Evolutionary conservation across 169 alveolate species (phyloP).

Genomic region (Toxoplasma gondii): DNA sequence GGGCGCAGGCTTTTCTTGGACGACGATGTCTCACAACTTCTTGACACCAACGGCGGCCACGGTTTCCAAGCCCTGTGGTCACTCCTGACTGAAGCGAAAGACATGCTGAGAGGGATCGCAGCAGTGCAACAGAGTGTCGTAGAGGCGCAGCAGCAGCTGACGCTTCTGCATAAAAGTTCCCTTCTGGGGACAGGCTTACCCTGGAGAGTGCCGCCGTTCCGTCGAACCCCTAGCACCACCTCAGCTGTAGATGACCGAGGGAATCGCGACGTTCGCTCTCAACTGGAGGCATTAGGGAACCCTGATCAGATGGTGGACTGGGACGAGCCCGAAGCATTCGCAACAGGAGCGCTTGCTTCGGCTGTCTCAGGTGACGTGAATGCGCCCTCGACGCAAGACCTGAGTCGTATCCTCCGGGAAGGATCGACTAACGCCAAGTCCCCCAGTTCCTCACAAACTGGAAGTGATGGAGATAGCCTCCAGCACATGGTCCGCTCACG

Average conservation of each 20-base stretch:
- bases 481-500: no score
- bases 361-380: not conserved
- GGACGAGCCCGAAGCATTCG: not conserved
- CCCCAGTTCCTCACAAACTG: not conserved
- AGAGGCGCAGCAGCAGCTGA: slow-evolving; percentile 14
- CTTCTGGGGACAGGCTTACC: not conserved
- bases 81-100: not conserved
- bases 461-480: not conserved
- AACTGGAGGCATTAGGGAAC: not conserved
- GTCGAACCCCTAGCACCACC: not conserved
- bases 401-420: not conserved
- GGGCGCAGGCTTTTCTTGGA: not conserved
- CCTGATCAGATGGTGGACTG: not conserved
- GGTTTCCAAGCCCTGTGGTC: not conserved
- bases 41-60: not conserved
- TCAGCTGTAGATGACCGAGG: not conserved
- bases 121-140: not conserved
- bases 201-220: not conserved
- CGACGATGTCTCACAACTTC: not conserved
- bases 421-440: not conserved
- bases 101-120: not conserved
- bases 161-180: not conserved
- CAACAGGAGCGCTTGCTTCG: not conserved
- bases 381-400: not conserved
- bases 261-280: not conserved